Percentiles rank a stretch among this genome's conserved stretches.
Evolutionary conservation across 106 monocot species (phyloP).

Genomic region (Phalaenopsis aphrodite): DNA sequence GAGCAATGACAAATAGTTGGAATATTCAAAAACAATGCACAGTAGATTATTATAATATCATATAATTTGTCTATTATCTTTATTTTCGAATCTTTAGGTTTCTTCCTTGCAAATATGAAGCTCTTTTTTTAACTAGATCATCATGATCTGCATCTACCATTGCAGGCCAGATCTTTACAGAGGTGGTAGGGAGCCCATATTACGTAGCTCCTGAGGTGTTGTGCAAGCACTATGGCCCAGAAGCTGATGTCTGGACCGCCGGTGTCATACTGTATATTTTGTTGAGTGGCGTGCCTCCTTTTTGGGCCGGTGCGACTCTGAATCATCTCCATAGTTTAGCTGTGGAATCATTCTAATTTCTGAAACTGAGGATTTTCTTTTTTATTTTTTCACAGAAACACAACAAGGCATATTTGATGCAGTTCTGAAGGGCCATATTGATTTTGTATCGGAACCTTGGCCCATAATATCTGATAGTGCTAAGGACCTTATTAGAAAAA

Average conservation of each 20-base stretch:
- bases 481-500: conserved; percentile 58
- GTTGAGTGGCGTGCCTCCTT: conserved; percentile 59
- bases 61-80: not conserved
- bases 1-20: not conserved
- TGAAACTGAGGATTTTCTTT: not conserved
- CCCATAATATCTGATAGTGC: conserved; percentile 57
- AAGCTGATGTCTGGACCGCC: conserved; percentile 71
- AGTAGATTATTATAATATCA: not conserved
- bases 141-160: conserved; percentile 7
- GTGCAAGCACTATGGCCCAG: conserved; percentile 44
- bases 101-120: not conserved
- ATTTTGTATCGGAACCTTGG: conserved; percentile 67
- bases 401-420: conserved; percentile 80
- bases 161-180: conserved; percentile 53
- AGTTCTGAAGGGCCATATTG: conserved; percentile 56
- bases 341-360: not conserved
- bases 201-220: conserved; percentile 62
- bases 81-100: not conserved
- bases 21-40: not conserved
- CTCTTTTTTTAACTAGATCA: not conserved
- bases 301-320: conserved; percentile 42
- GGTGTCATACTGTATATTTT: conserved; percentile 57
- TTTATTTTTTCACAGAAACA: conserved; percentile 39
- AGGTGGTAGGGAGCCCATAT: conserved; percentile 62
- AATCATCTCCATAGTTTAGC: not conserved